phyloP scores from a whole-genome alignment of 2,329 filamentous ascomycete genomes.

The Ceratocystis papillata region DNA sequence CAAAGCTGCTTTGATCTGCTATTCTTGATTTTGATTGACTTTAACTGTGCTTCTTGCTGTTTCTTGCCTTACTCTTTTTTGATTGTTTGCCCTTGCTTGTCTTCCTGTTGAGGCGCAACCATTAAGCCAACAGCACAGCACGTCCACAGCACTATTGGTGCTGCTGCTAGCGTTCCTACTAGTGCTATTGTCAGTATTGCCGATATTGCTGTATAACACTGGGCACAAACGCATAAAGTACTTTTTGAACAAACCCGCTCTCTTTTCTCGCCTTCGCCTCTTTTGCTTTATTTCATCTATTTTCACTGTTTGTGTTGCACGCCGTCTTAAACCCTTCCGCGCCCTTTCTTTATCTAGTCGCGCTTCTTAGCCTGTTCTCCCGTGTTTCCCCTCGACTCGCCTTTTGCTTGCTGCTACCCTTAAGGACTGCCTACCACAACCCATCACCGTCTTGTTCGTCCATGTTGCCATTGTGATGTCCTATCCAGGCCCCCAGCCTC shows the following conservation, averaged over 20 bases:
- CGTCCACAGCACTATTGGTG: background rate
- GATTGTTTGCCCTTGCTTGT: too few relatives aligned
- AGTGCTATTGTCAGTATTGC: background rate
- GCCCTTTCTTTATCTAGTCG: background rate
- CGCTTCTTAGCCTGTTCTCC: background rate
- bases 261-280: background rate
- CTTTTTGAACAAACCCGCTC: background rate
- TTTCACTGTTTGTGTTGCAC: background rate
- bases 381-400: background rate
- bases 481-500: constrained; percentile 31
- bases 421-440: background rate
- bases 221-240: too few relatives aligned
- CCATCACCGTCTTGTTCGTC: constrained; percentile 2
- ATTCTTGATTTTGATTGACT: too few relatives aligned
- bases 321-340: background rate
- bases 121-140: background rate
- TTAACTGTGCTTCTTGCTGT: too few relatives aligned
- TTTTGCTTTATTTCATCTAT: background rate
- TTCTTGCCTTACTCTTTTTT: too few relatives aligned
- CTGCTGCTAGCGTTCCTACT: background rate
- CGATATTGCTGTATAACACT: background rate
- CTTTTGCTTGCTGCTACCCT: background rate
- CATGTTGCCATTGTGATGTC: constrained; percentile 31
- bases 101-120: too few relatives aligned
- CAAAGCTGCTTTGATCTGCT: background rate